Conservation (phyloP, 2,329 filamentous ascomycete genomes). For the Penicillium vulpinum region DNA sequence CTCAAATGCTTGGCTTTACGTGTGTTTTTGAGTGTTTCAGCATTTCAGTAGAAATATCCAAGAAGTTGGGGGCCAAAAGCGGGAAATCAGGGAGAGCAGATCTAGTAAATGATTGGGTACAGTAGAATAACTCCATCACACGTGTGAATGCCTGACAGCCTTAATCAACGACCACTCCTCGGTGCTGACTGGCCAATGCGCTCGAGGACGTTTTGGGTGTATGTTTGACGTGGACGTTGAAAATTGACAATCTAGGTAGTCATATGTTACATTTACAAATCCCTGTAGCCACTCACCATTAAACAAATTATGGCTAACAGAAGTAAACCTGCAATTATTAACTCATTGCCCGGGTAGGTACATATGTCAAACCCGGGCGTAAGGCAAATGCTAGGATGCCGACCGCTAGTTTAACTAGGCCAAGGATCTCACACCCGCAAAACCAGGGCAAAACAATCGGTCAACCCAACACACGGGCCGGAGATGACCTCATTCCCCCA, state of each 20-base stretch:
- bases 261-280: neutral
- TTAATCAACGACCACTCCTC: neutral
- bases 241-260: neutral
- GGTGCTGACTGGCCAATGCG: neutral
- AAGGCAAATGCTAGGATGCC: neutral
- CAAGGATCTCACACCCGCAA: neutral
- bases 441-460: constrained; percentile 2
- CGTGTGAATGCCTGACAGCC: neutral
- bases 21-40: neutral
- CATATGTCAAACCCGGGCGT: neutral
- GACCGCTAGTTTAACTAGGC: constrained; percentile 6
- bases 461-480: neutral
- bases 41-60: neutral
- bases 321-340: neutral
- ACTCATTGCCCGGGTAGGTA: neutral
- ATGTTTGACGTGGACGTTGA: constrained; percentile 2
- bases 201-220: neutral
- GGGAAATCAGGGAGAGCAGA: neutral
- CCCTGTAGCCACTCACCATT: neutral
- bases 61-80: constrained; percentile 6
- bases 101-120: neutral
- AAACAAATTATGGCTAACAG: neutral
- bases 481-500: constrained; percentile 8
- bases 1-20: neutral
- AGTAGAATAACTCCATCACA: neutral